Conservation (phyloP, 768 basidiomycete species). For the Tephrocybe sp. region DNA sequence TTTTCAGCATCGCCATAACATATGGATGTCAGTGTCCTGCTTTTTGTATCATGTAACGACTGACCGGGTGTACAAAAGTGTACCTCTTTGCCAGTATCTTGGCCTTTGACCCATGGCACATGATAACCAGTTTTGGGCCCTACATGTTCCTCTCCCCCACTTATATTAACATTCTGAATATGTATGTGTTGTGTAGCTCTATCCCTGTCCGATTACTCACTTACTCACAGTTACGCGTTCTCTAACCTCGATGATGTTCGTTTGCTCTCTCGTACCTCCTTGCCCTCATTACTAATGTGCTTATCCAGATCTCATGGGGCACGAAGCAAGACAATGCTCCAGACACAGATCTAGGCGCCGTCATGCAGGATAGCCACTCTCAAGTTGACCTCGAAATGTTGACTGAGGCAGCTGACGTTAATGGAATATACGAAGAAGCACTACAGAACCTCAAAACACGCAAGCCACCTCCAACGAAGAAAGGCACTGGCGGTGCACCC, state of each 20-base stretch:
- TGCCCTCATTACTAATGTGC: background rate
- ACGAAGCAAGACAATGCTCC: conserved; percentile 86
- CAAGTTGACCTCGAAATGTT: conserved; percentile 89
- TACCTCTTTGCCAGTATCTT: conserved; percentile 78
- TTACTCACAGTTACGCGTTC: conserved; percentile 67
- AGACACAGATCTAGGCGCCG: conserved; percentile 80
- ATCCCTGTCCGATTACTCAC: background rate
- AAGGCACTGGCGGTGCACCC: conserved; percentile 22
- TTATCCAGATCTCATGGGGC: conserved; percentile 81
- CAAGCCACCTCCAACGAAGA: conserved; percentile 37
- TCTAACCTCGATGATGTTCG: conserved; percentile 83
- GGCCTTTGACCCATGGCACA: conserved; percentile 95
- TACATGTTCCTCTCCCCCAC: conserved; percentile 87
- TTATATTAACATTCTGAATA: conserved; percentile 74
- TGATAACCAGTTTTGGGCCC: conserved; percentile 87
- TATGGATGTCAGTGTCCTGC: conserved; percentile 61
- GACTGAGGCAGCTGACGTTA: conserved; percentile 78
- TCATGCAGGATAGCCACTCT: conserved; percentile 76
- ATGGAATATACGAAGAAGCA: conserved; percentile 83
- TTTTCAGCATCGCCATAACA: conserved; percentile 84
- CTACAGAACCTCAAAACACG: conserved; percentile 67
- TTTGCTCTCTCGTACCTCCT: conserved; percentile 11
- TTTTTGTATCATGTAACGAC: background rate
- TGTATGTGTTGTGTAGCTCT: conserved; percentile 46
- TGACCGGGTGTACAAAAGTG: conserved; percentile 38